A percentile compares a stretch with the other conserved stretches of the same genome.
phyloP scores from a whole-genome alignment of 768 basidiomycete genomes.

The Boletales sp. region DNA sequence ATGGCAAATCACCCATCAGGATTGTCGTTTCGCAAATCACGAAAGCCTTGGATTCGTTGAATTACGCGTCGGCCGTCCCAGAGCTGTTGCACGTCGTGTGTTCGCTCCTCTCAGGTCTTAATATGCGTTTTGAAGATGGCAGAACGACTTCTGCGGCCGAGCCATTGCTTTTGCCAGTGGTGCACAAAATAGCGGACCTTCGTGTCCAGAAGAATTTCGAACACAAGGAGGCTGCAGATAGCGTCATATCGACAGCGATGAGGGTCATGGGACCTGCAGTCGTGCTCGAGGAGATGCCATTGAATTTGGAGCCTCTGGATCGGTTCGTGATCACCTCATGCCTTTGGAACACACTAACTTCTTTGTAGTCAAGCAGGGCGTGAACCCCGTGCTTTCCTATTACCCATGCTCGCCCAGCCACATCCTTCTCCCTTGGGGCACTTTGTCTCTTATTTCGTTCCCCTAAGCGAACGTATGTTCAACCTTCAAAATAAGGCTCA shows the following conservation, averaged over 20 bases:
- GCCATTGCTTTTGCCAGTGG: slow-evolving; percentile 60
- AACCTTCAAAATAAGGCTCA: slow-evolving; percentile 80
- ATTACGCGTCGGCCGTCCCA: slow-evolving; percentile 72
- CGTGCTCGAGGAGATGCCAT: slow-evolving; percentile 67
- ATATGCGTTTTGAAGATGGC: slow-evolving; percentile 42
- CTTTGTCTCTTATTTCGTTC: slow-evolving; percentile 89
- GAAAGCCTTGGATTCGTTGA: slow-evolving; percentile 68
- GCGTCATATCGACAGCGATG: slow-evolving; percentile 75
- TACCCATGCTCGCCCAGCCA: slow-evolving; percentile 79
- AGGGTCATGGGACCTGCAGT: slow-evolving; percentile 81
- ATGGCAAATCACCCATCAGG: slow-evolving; percentile 52
- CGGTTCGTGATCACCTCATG: slow-evolving; percentile 46
- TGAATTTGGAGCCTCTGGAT: slow-evolving; percentile 81
- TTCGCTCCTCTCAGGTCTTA: slow-evolving; percentile 62
- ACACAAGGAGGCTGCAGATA: slow-evolving; percentile 84
- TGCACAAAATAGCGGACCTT: slow-evolving; percentile 70
- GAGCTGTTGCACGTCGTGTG: slow-evolving; percentile 74
- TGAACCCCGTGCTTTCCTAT: slow-evolving; percentile 87
- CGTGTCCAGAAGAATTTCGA: slow-evolving; percentile 82
- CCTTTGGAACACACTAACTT: slow-evolving; percentile 2
- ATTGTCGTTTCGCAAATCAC: slow-evolving; percentile 60
- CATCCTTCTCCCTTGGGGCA: slow-evolving; percentile 80
- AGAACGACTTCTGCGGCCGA: slow-evolving; percentile 61
- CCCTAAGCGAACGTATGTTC: slow-evolving; percentile 91
- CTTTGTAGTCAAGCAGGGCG: slow-evolving; percentile 58